Conservation (phyloP, 129 eudicot species). For the Pittosporum tobira region DNA sequence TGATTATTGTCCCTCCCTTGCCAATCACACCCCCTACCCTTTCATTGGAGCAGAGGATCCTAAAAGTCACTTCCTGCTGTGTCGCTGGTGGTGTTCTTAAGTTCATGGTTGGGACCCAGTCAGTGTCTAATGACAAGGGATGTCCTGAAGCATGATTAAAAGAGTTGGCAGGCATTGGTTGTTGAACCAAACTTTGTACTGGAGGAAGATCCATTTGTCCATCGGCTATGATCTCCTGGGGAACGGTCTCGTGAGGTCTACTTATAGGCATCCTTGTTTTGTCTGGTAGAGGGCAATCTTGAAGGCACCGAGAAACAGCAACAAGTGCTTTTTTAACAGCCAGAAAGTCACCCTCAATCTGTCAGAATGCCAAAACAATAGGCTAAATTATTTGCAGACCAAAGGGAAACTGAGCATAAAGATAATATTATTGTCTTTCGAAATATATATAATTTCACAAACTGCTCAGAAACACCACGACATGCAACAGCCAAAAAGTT, state of each 20-base stretch:
- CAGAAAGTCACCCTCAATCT: conserved; percentile 61
- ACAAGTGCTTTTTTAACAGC: conserved; percentile 69
- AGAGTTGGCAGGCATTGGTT: conserved; percentile 26
- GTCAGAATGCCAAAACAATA: conserved; percentile 9
- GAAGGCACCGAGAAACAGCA: conserved; percentile 49
- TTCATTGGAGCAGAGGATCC: conserved; percentile 51
- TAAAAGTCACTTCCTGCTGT: conserved; percentile 43
- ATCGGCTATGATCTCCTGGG: conserved; percentile 26
- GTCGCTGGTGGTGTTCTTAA: conserved; percentile 8
- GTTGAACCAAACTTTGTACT: conserved; percentile 19
- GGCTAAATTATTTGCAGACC: background rate
- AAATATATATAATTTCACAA: background rate
- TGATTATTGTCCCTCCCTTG: conserved; percentile 53
- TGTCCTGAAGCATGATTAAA: conserved; percentile 21
- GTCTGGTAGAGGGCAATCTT: conserved; percentile 45
- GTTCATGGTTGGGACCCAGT: conserved; percentile 23
- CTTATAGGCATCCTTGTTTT: conserved; percentile 16
- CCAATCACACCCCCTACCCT: conserved; percentile 67
- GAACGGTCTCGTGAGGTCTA: conserved; percentile 23
- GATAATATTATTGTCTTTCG: background rate
- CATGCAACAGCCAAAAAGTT: background rate
- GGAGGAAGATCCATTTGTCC: conserved; percentile 23
- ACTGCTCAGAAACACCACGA: background rate
- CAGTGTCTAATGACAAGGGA: conserved; percentile 25
- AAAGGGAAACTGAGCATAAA: background rate